Evolutionary conservation across 2,329 filamentous ascomycete genomes (phyloP).

Genomic region (Trichophyton simii): DNA sequence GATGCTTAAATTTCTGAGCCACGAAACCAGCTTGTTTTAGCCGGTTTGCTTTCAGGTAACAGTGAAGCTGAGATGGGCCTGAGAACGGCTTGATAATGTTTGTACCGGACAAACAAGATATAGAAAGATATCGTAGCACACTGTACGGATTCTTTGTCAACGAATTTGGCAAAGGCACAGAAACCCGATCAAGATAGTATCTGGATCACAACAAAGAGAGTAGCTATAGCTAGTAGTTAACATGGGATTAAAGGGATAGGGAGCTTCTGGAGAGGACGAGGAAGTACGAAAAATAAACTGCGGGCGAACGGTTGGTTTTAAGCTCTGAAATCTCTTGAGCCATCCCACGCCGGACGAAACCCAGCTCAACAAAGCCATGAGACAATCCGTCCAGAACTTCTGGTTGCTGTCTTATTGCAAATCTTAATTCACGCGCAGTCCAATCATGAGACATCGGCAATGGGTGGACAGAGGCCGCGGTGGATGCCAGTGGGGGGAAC

Average conservation of each 20-base stretch:
- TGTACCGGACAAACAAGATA: constrained; percentile 1
- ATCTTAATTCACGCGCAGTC: neutral
- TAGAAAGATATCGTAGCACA: neutral
- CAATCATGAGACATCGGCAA: constrained; percentile 2
- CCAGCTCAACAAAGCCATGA: neutral
- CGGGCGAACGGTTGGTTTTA: constrained; percentile 2
- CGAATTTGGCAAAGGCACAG: neutral
- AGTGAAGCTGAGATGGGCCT: neutral
- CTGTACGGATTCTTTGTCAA: neutral
- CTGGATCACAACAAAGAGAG: neutral
- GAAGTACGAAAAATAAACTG: neutral
- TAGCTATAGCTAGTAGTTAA: neutral
- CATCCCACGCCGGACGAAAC: neutral
- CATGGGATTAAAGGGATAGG: neutral
- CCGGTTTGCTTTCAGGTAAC: neutral
- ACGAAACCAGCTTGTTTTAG: neutral
- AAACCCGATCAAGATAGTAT: neutral
- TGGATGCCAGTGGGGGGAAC: constrained; percentile 4
- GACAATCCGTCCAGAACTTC: constrained; percentile 3
- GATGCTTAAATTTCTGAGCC: constrained; percentile 11
- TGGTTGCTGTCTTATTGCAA: neutral
- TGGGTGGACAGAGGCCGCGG: neutral
- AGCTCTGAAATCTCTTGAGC: neutral
- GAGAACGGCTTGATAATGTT: neutral
- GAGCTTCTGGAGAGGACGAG: neutral